Base-by-base conservation (phyloP, 192 early-diverging fungal genomes). In the Gaertneriomyces sp. region DNA sequence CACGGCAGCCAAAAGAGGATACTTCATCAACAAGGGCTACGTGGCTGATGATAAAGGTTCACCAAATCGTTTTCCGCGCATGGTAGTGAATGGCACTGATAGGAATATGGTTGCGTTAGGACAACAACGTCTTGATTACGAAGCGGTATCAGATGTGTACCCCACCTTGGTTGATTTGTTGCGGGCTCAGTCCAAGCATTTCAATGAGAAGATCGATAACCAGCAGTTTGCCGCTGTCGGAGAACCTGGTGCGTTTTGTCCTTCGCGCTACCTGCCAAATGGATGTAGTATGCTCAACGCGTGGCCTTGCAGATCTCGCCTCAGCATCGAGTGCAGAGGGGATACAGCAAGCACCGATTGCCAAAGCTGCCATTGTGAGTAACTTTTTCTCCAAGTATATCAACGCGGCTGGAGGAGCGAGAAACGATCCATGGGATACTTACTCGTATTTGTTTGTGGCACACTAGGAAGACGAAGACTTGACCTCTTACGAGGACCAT, bases 11-110 rank as follows among this genome's bases (percentile, higher is more conserved):
- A 83, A 80, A 57, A 71, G 74, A 41, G 85, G 85, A 9, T 87
- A 79, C 63, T 87, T 86, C 54, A 63, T 83, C 14, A 87, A 83
- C 67, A 81, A 79, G 50, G 85, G 85, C 11, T 86, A 84, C 60
- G 16, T 54, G 10, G 64, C 77, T 2, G 80, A 83, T 63, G 76
- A 76, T 0, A 71, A 78, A 59, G 85, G 85, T 82, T 63, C 6
- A 42, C 46, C 5, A 3, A 57, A 51, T 14, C 3, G 25, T 2
- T 33, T 33, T 33, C 25, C 25, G 25, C 25, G 25, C 25, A 33
- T 33, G 2, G 0, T 33, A 25, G 0, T 7, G 12, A 25, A 2
- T 56, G n/a, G 2, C 12, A 2, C 47, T 19, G 39, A 45, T 40
- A 10, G 47, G 47, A 12, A n/a, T n/a, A 12, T 49, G 12, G 2